These are phyloP conservation scores for Sporothrix schenckii DNA, from an alignment of 2,329 filamentous ascomycete species.

Conservation along the genomic window DNA sequence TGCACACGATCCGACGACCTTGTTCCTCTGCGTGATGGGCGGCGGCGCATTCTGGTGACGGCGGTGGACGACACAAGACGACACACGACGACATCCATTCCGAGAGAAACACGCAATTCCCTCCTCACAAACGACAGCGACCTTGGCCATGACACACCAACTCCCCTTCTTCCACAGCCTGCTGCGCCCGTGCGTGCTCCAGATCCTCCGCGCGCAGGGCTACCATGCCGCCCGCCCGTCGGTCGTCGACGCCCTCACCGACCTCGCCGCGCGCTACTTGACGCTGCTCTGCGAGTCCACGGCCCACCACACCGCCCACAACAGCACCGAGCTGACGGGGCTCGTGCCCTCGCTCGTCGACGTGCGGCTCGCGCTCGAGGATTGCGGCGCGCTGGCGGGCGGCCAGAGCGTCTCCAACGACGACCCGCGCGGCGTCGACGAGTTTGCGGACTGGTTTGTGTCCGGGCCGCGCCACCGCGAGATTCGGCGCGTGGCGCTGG, in stretches of 20 bases:
- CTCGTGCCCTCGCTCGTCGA: constrained; percentile 70
- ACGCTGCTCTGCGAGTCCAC: constrained; percentile 72
- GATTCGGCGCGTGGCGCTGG: constrained; percentile 79
- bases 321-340: constrained; percentile 66
- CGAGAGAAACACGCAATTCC: too few relatives aligned
- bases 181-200: constrained; percentile 81
- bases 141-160: constrained; percentile 48
- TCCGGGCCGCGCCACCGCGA: constrained; percentile 73
- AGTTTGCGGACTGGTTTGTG: constrained; percentile 75
- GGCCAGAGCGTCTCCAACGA: constrained; percentile 65
- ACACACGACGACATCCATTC: too few relatives aligned
- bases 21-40: constrained; percentile 10
- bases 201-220: constrained; percentile 88
- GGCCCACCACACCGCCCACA: constrained; percentile 69
- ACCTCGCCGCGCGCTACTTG: constrained; percentile 82
- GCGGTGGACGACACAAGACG: neutral
- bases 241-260: constrained; percentile 84
- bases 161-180: constrained; percentile 69
- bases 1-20: neutral
- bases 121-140: neutral
- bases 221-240: constrained; percentile 81
- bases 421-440: constrained; percentile 76
- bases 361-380: constrained; percentile 81
- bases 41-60: constrained; percentile 21
- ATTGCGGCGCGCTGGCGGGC: constrained; percentile 74